These are phyloP conservation scores for Crucihimalaya himalaica DNA, from an alignment of 345 rosid genomes.

Conservation along the genomic window DNA sequence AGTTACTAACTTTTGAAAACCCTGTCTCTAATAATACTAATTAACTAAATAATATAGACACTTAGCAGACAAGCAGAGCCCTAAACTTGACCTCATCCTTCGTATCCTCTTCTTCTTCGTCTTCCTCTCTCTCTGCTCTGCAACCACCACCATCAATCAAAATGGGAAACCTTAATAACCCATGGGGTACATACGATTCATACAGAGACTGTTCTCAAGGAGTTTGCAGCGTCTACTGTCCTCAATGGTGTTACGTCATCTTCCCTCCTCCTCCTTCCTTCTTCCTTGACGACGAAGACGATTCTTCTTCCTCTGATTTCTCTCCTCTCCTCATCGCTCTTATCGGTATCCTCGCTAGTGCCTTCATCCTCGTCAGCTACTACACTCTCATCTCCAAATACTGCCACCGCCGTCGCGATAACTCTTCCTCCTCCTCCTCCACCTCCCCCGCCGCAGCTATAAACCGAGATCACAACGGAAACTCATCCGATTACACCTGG, in stretches of 20 bases:
- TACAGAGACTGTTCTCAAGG: slow-evolving; percentile 82
- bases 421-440: neutral
- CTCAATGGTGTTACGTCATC: slow-evolving; percentile 77
- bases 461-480: neutral
- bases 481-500: slow-evolving; percentile 23
- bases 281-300: slow-evolving; percentile 45
- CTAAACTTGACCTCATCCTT: too few species aligned
- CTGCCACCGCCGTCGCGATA: slow-evolving; percentile 50
- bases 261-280: slow-evolving; percentile 95
- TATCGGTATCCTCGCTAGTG: slow-evolving; percentile 75
- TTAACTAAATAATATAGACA: neutral
- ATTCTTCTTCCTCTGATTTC: slow-evolving; percentile 58
- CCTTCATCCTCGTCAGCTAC: slow-evolving; percentile 74
- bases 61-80: slow-evolving; percentile 13
- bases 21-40: slow-evolving; percentile 3
- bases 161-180: slow-evolving; percentile 42
- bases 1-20: too few species aligned
- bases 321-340: slow-evolving; percentile 72
- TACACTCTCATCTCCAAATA: slow-evolving; percentile 68
- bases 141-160: slow-evolving; percentile 22
- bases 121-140: neutral
- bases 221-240: slow-evolving; percentile 79
- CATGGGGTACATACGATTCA: slow-evolving; percentile 39
- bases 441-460: neutral
- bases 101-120: neutral